phyloP scores from a whole-genome alignment of 164 flowering plant genomes.

The Vitis rupestris region DNA sequence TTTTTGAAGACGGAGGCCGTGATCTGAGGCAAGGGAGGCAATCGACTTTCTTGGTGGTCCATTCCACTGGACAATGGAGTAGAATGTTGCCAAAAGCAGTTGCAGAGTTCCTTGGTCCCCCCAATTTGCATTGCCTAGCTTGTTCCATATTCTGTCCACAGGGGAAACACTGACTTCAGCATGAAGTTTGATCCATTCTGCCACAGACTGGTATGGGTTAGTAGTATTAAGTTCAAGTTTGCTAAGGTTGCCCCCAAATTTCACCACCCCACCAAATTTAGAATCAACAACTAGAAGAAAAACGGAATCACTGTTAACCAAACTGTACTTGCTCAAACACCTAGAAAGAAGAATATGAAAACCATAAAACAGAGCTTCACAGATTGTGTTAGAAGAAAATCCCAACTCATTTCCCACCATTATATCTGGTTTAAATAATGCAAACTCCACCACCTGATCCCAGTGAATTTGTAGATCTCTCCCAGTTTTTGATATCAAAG shows the following conservation, averaged over 20 bases:
- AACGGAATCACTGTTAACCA: conserved; percentile 32
- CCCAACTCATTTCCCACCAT: conserved; percentile 40
- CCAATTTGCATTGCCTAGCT: conserved; percentile 88
- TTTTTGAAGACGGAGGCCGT: conserved; percentile 70
- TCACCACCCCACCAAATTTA: conserved; percentile 69
- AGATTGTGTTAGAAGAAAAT: conserved; percentile 38
- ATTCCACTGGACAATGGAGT: conserved; percentile 61
- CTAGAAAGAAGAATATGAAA: conserved; percentile 59
- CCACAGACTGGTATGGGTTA: conserved; percentile 55
- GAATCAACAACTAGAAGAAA: conserved; percentile 59
- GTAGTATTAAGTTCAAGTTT: conserved; percentile 50
- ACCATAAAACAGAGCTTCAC: conserved; percentile 68
- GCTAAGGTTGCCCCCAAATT: conserved; percentile 63
- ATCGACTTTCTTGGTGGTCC: conserved; percentile 73
- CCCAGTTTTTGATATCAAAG: conserved; percentile 41
- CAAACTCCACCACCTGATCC: conserved; percentile 57
- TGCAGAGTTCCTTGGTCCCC: conserved; percentile 77
- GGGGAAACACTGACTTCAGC: conserved; percentile 61
- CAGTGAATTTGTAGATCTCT: conserved; percentile 37
- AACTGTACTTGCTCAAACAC: conserved; percentile 41
- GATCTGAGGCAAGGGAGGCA: conserved; percentile 66
- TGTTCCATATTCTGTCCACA: conserved; percentile 76
- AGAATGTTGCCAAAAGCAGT: conserved; percentile 64
- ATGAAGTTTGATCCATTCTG: conserved; percentile 63
- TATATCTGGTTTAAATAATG: conserved; percentile 49